A percentile compares a stretch with the other conserved stretches of the same genome.
Conservation (phyloP, 345 rosid species). For the Eucalyptus cloeziana region DNA sequence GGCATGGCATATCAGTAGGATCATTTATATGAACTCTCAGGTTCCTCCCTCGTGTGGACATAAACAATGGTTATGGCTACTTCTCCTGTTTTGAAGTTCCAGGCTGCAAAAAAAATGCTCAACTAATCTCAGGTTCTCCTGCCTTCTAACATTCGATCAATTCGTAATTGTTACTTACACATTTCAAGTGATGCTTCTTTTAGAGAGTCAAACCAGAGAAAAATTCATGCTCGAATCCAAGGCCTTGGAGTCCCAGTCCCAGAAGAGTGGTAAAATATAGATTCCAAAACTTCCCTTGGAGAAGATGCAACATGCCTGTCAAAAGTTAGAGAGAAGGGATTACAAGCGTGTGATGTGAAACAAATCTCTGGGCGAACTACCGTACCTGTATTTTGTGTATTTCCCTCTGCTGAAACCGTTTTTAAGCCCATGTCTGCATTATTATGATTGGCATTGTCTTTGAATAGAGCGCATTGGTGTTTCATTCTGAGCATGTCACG, state of each 20-base stretch:
- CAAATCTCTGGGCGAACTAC: constrained; percentile 21
- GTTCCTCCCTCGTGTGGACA: background rate
- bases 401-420: background rate
- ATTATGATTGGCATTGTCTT: background rate
- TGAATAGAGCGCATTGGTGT: background rate
- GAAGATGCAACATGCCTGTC: background rate
- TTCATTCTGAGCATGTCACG: background rate
- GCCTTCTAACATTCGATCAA: background rate
- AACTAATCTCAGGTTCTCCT: background rate
- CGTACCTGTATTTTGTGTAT: background rate
- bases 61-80: background rate
- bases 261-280: constrained; percentile 29
- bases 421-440: background rate
- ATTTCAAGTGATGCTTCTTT: background rate
- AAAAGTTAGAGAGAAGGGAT: background rate
- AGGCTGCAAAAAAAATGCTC: background rate
- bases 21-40: background rate
- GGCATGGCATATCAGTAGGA: background rate
- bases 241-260: constrained; percentile 42
- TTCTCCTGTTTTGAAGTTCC: background rate
- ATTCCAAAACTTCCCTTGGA: background rate
- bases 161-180: background rate
- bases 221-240: constrained; percentile 57
- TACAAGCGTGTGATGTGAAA: background rate
- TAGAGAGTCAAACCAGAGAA: constrained; percentile 45